Evolutionary conservation across 2,329 filamentous ascomycete species (phyloP).

Genomic region (Zasmidium angulare): DNA sequence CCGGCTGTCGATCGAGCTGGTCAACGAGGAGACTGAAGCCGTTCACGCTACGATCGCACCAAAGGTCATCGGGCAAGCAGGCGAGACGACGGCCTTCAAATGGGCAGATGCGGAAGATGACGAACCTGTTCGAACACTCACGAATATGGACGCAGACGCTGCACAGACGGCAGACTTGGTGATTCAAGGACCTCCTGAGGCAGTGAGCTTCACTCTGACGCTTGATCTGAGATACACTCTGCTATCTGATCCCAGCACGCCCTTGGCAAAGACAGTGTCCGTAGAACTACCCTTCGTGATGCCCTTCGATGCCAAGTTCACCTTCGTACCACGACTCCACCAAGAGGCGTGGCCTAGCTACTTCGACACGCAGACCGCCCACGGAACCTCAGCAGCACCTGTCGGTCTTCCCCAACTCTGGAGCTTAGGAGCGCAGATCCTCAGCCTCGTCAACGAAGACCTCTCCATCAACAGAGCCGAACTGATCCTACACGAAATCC

Average conservation of each 20-base stretch:
- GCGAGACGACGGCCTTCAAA: conserved; percentile 14
- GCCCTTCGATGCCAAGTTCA: conserved; percentile 90
- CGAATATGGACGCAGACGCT: conserved; percentile 13
- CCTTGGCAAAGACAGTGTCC: conserved; percentile 70
- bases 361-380: conserved; percentile 56
- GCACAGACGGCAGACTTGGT: conserved; percentile 15
- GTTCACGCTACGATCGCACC: conserved; percentile 65
- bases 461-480: conserved; percentile 64
- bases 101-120: conserved; percentile 33
- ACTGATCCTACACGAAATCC: conserved; percentile 60
- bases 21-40: conserved; percentile 81
- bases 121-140: conserved; percentile 9
- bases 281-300: conserved; percentile 72
- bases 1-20: conserved; percentile 64
- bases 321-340: conserved; percentile 78
- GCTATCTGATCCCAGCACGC: conserved; percentile 74
- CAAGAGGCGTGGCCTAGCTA: conserved; percentile 81
- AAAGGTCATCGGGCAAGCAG: conserved; percentile 45
- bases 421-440: conserved; percentile 69
- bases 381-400: conserved; percentile 26
- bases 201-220: conserved; percentile 65
- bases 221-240: conserved; percentile 77
- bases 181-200: conserved; percentile 42
- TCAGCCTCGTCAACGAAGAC: conserved; percentile 71
- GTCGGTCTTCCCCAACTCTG: conserved; percentile 77